These are phyloP conservation scores for Globisporangium paroecandrum DNA, from an alignment of 352 stramenopile species.

Conservation along the genomic window DNA sequence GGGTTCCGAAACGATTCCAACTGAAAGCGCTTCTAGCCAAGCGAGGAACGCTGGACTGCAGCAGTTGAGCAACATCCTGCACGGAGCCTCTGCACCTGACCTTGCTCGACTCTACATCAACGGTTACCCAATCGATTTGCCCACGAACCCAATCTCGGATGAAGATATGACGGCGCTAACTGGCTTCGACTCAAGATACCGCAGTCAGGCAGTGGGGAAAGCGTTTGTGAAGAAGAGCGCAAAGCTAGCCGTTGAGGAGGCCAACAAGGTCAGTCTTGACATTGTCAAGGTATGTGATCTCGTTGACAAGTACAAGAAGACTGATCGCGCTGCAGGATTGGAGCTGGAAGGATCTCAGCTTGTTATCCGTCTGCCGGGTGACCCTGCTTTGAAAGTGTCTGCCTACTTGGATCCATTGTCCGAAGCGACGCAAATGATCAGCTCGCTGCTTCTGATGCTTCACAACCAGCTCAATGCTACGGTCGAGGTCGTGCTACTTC, in stretches of 20 bases:
- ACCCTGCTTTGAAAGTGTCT: conserved; percentile 55
- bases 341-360: conserved; percentile 34
- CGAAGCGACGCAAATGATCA: conserved; percentile 84
- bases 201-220: conserved; percentile 64
- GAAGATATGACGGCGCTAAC: conserved; percentile 64
- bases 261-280: conserved; percentile 57
- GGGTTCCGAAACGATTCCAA: background rate
- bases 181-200: conserved; percentile 68
- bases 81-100: conserved; percentile 31
- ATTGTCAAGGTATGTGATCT: conserved; percentile 78
- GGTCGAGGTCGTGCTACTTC: conserved; percentile 67
- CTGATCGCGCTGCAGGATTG: conserved; percentile 34
- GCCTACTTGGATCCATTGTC: conserved; percentile 91
- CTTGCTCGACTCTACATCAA: conserved; percentile 67
- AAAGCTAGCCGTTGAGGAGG: conserved; percentile 42
- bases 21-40: conserved; percentile 10
- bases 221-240: conserved; percentile 63
- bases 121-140: conserved; percentile 56
- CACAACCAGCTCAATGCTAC: conserved; percentile 67
- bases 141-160: conserved; percentile 42
- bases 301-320: conserved; percentile 72
- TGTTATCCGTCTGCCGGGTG: conserved; percentile 34
- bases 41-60: conserved; percentile 26
- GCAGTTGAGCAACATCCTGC: conserved; percentile 43
- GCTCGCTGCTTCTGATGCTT: conserved; percentile 82